Evolutionary conservation across 1,284 basidiomycete genomes (phyloP).

Genomic region (Tilletia setariae): DNA sequence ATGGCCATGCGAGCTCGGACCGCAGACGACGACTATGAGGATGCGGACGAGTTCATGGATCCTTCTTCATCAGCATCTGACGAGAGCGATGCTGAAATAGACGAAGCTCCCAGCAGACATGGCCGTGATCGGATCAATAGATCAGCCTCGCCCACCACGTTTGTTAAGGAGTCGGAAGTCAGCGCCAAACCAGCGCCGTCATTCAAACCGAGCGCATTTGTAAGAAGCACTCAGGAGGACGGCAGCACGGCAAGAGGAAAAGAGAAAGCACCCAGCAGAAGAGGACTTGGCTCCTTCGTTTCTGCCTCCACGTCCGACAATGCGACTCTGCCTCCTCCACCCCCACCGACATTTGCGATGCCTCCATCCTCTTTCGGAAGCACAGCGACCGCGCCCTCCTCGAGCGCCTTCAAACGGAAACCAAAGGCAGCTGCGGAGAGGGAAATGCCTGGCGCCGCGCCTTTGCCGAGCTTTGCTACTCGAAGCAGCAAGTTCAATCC

Average conservation of each 20-base stretch:
- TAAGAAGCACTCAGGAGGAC: too few relatives aligned
- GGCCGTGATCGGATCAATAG: too few relatives aligned
- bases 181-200: too few relatives aligned
- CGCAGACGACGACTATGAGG: not conserved
- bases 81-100: not conserved
- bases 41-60: not conserved
- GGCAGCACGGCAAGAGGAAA: too few relatives aligned
- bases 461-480: slow-evolving; percentile 6
- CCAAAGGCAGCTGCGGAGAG: not conserved
- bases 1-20: not conserved
- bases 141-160: too few relatives aligned
- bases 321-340: not conserved
- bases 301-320: too few relatives aligned
- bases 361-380: not conserved
- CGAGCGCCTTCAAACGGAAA: not conserved
- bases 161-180: too few relatives aligned
- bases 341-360: too few relatives aligned
- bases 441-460: not conserved
- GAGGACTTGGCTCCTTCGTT: too few relatives aligned
- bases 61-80: not conserved
- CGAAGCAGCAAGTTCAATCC: slow-evolving; percentile 39
- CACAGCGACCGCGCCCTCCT: not conserved
- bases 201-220: too few relatives aligned
- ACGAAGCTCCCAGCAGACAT: too few relatives aligned
- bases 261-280: too few relatives aligned